A percentile compares a stretch with the other conserved stretches of the same genome.
Evolutionary conservation across 2,329 filamentous ascomycete species (phyloP).

Genomic region (Ramichloridium luteum): DNA sequence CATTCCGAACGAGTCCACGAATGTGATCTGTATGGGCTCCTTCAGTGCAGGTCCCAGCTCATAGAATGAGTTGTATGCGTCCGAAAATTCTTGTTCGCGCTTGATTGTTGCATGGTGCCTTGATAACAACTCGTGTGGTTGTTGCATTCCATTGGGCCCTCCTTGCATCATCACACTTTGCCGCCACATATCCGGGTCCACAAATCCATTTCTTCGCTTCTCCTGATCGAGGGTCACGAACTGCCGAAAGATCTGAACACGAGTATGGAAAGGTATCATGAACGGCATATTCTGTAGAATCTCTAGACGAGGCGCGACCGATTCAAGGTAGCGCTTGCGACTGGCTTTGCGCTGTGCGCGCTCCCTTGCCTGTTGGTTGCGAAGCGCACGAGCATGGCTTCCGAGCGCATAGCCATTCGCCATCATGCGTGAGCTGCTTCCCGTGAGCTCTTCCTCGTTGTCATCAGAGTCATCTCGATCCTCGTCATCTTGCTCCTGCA

Average conservation of each 20-base stretch:
- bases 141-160: conserved; percentile 17
- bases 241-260: conserved; percentile 85
- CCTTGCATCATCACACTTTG: conserved; percentile 30
- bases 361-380: conserved; percentile 45
- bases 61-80: conserved; percentile 78
- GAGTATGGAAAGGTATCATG: conserved; percentile 80
- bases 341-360: conserved; percentile 54
- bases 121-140: conserved; percentile 37
- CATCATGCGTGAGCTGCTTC: conserved; percentile 2
- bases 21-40: conserved; percentile 92
- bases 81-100: conserved; percentile 67
- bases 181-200: conserved; percentile 66
- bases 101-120: conserved; percentile 63
- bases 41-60: conserved; percentile 70
- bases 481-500: conserved; percentile 51
- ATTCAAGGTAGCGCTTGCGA: conserved; percentile 59
- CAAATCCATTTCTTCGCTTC: conserved; percentile 53
- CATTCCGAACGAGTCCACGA: conserved; percentile 79
- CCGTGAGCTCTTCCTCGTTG: conserved; percentile 25
- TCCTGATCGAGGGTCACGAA: conserved; percentile 76
- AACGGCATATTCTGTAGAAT: conserved; percentile 95
- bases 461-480: conserved; percentile 36
- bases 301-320: conserved; percentile 74
- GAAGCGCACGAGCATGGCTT: conserved; percentile 10
- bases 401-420: conserved; percentile 20